A percentile compares a stretch with the other conserved stretches of the same genome.
These are phyloP conservation scores for Trypethelium eluteriae DNA, from an alignment of 495 filamentous ascomycete species.

Conservation along the genomic window DNA sequence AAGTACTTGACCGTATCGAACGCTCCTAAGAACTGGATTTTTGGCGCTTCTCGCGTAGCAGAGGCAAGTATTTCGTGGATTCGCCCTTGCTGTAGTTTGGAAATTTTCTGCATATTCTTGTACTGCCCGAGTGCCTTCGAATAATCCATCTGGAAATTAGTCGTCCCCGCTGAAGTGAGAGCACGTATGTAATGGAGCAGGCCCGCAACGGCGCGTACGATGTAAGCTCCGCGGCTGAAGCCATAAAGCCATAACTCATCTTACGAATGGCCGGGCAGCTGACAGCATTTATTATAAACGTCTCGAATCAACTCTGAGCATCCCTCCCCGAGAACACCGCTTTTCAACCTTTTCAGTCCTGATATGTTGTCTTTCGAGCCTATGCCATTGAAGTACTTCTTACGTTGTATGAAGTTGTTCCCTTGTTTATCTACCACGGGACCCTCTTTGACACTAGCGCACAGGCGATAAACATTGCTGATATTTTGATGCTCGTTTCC, in stretches of 20 bases:
- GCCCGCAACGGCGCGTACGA: slow-evolving; percentile 22
- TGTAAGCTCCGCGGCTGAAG: slow-evolving; percentile 20
- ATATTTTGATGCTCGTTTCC: background rate
- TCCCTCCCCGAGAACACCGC: slow-evolving; percentile 11
- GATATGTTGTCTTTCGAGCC: slow-evolving; percentile 19
- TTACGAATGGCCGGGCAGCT: slow-evolving; percentile 12
- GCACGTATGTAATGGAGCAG: slow-evolving; percentile 20
- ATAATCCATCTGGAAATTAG: slow-evolving; percentile 18
- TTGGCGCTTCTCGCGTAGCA: slow-evolving; percentile 11
- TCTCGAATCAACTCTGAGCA: slow-evolving; percentile 20
- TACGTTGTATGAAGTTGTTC: slow-evolving; percentile 9
- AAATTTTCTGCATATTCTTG: slow-evolving; percentile 24
- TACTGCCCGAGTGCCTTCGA: slow-evolving; percentile 7
- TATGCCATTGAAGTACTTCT: slow-evolving; percentile 10
- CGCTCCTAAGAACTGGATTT: slow-evolving; percentile 20
- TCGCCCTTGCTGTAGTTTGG: slow-evolving; percentile 10
- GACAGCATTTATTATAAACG: slow-evolving; percentile 20
- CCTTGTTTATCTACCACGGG: slow-evolving; percentile 10
- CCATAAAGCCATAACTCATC: slow-evolving; percentile 25
- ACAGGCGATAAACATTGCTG: slow-evolving; percentile 16
- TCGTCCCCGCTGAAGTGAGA: slow-evolving; percentile 16
- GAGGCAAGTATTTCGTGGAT: background rate
- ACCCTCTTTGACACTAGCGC: slow-evolving; percentile 14
- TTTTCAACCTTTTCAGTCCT: slow-evolving; percentile 11
- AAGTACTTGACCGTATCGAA: slow-evolving; percentile 22